Base-by-base conservation (phyloP, 106 monocot species). In the Platanthera guangdongensis region DNA sequence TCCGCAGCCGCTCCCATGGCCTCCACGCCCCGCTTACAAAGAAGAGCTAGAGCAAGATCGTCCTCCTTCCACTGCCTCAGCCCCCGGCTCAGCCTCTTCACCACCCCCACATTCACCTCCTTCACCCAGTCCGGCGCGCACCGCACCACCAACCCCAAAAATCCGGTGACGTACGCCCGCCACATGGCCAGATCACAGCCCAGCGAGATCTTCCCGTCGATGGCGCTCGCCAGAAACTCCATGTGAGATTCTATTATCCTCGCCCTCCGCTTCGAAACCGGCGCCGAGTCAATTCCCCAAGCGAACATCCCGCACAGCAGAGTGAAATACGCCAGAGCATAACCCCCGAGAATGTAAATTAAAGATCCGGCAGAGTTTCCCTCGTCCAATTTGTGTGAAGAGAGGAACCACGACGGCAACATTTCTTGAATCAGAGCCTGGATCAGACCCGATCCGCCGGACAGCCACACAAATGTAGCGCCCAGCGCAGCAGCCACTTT, bases 341-440 rank as follows among this genome's bases (percentile, higher is more conserved):
- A 78, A 7, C 97, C 97, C 3, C 84, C 84, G 39, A 99, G 75
- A 67, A 63, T 80, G 46, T 83, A 74, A 7, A 82, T 77, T 60
- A 86, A 77, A 1, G 86, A 78, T 7, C 85, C 86, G 22, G 60
- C 52, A 10, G 21, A 77, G 32, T 79, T 80, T 32, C 73, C 90
- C 25, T 68, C 72, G 15, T 87, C 81, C 28, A 88, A 57, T 5
- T 86, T 78, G 25, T 80, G 82, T 25, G 72, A 78, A 3, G 87
- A 83, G 32, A 99, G 65, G 72, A 99, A 94, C 94, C 91, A 90
- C 6, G 97, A 91, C 7, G 97, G 94, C 32, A 97, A 78, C 45
- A 91, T 94, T 80, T 93, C 93, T 14, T 84, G 87, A 68, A 94
- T 78, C 60, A 97, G 82, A 47, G 83, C 78, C 75, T 97, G 93